Base-by-base conservation (phyloP, 2,329 filamentous ascomycete species). In the Nemania bipapillata region DNA sequence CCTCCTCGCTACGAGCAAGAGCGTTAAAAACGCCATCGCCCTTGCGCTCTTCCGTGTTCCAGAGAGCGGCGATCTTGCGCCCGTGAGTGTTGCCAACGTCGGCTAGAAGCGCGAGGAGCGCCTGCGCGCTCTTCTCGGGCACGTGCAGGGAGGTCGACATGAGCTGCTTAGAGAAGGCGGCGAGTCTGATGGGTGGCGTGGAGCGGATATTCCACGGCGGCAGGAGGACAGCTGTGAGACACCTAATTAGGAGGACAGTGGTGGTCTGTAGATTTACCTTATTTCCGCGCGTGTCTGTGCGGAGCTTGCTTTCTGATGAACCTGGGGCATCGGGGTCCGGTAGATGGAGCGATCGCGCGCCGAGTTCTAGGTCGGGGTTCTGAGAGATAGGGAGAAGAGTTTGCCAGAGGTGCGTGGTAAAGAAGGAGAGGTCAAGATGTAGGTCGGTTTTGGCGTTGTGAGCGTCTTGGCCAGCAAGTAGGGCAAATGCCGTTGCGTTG, bases 251-350 rank as follows among this genome's bases (percentile, higher is more conserved):
- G 28, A 99, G 90, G 20, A 97, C 94, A 1, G 94, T 96, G 0
- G 94, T 97, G 0, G 96, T 99, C 77, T 97, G 92, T 63, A 97
- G 90, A 82, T 99, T 98, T 82, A 99, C 89, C 79, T 92, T 96
- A 78, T 89, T 90, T 56, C 57, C 66, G 75, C 83, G 84, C 30
- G 82, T 75, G 45, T 84, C 79, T 49, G 81, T 81, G 56, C 79
- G 76, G 62, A 82, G 75, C 67, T 79, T 71, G 72, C 82, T 77
- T 72, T 78, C 75, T n/a, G 79, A 9, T 49, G 78, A 60, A 1
- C 45, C 77, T n/a, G 79, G 78, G 42, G 80, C 76, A 74, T 89
- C 84, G 2, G 91, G 89, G 77, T 94, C 88, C 0, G 87, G 85
- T 9, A 94, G 86, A 75, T 91, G 89, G 12, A 93, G 84, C 12